Base-by-base conservation (phyloP, 345 rosid species). In the Hibiscus trionum region DNA sequence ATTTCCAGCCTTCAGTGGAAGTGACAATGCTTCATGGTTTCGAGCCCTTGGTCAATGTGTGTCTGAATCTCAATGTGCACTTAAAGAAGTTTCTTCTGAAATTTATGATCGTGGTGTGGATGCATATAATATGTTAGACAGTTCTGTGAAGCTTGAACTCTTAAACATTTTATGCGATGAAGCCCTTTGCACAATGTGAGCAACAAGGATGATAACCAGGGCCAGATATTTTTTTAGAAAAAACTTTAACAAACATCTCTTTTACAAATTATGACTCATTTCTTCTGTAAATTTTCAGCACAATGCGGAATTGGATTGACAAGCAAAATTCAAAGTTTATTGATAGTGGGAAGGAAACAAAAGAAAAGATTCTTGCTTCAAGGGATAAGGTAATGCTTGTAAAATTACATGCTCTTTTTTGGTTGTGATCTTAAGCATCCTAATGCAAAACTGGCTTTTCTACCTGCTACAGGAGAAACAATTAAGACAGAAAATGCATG, bases 111-210 rank as follows among this genome's bases (percentile, higher is more conserved):
- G 68, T 24, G 87, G 86, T 35, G 73, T 80, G 75, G 80, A 76
- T 72, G 83, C 60, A 29, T 90, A 85, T 73, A 86, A 80, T 60
- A 44, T 61, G 47, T 59, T 88, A 75, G 76, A 75, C 59, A 47
- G 80, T 70, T 78, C 80, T 0, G 50, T 80, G 65, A 88, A 79
- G 83, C 84, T 88, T 31, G 80, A 73, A 78, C 85, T 90, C 70
- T 76, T 90, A 62, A 88, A 84, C 68, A 83, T 86, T 80, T 58
- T 90, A 68, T 90, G 96, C 16, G 90, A 88, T 77, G 93, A 90
- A 74, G 78, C 81, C 35, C 90, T 88, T 64, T 78, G 85, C 80
- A 88, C 88, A 3, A 37, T 4, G 91, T 90, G 83, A 79, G 93
- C 77, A 75, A 74, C 24, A 67, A 62, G 7, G 56, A 58, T 37